Base-by-base conservation (phyloP, 225 moss, liverwort and hornwort genomes). In the Rhytidiadelphus loreus region DNA sequence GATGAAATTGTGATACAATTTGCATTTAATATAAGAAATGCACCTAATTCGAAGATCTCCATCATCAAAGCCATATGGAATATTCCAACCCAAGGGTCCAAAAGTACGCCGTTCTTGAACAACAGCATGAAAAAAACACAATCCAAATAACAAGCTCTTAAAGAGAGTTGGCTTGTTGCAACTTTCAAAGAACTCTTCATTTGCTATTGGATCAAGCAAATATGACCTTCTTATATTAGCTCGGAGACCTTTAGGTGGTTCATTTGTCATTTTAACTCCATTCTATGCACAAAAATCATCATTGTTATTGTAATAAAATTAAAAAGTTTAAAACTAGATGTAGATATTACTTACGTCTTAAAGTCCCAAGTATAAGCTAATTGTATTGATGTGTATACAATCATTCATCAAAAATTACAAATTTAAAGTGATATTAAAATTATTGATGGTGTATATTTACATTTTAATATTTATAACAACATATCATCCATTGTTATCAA, bases 261-360 rank as follows among this genome's bases (percentile, higher is more conserved):
- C 98, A 86, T 96, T 97, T 30, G 97, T 98, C 98, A 98, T 98
- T 90, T 98, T 98, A 32, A 98, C 96, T 90, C 97, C 98, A 91
- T 98, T 98, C 97, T 98, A 91, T 32, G 6, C 4, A 77, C 57
- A 41, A 20, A 77, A 73, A 35, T 30, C 53, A 57, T 72, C 19
- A 23, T 24, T 16, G 13, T 53, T 23, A 25, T 69, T 0, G 2
- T 3, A 39, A 7, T 25, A 52, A 29, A 15, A 2, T 50, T 20
- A 16, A 22, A 16, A 22, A 23, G 2, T 29, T 50, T 18, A 11
- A 16, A 25, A n/a, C 2, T 24, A 56, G 3, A 56, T 7, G 17
- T n/a, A 16, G 3, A 56, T n/a, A 3, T 16, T n/a, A 13, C 0
- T 33, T 35, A 26, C 0, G 2, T 56, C 3, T 78, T 11, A 18